phyloP scores from a whole-genome alignment of 2,329 filamentous ascomycete species.

The Westerdykella sp. region DNA sequence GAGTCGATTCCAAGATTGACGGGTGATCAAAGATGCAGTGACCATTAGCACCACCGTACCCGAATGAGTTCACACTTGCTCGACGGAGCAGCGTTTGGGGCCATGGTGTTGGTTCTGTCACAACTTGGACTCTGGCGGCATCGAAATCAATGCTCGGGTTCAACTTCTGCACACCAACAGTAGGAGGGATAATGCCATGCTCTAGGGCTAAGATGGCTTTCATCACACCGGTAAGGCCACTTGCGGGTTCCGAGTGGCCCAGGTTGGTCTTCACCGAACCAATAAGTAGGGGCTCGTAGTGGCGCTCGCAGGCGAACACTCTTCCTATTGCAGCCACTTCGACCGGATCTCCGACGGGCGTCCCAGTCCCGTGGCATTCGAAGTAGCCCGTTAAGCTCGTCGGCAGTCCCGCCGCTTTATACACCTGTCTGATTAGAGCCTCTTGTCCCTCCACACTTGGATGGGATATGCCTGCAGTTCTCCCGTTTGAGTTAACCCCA shows the following conservation, averaged over 20 bases:
- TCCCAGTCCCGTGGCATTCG: conserved; percentile 40
- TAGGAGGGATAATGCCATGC: conserved; percentile 24
- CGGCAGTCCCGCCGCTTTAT: conserved; percentile 9
- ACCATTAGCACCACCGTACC: conserved; percentile 11
- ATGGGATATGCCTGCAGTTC: conserved; percentile 10
- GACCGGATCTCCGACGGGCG: conserved; percentile 42
- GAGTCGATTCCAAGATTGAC: too few relatives aligned
- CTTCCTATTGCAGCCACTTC: conserved; percentile 6
- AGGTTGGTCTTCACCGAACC: conserved; percentile 30
- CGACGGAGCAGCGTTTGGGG: conserved; percentile 2
- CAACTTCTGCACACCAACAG: conserved; percentile 11
- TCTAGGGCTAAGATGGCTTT: conserved; percentile 34
- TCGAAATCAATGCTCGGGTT: conserved; percentile 8
- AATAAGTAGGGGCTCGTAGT: not conserved
- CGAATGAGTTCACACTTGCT: conserved; percentile 9
- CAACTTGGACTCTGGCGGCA: conserved; percentile 2
- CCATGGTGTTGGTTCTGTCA: conserved; percentile 6
- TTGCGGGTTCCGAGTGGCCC: conserved; percentile 35
- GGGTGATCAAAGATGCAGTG: conserved; percentile 5
- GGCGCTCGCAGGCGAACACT: not conserved
- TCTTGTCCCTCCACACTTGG: conserved; percentile 15
- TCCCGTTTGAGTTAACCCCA: conserved; percentile 14
- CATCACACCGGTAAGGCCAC: conserved; percentile 32
- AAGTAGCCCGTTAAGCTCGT: conserved; percentile 7
- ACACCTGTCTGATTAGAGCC: conserved; percentile 15